phyloP scores from a whole-genome alignment of 2,329 filamentous ascomycete species.

The Fonsecaea monophora region DNA sequence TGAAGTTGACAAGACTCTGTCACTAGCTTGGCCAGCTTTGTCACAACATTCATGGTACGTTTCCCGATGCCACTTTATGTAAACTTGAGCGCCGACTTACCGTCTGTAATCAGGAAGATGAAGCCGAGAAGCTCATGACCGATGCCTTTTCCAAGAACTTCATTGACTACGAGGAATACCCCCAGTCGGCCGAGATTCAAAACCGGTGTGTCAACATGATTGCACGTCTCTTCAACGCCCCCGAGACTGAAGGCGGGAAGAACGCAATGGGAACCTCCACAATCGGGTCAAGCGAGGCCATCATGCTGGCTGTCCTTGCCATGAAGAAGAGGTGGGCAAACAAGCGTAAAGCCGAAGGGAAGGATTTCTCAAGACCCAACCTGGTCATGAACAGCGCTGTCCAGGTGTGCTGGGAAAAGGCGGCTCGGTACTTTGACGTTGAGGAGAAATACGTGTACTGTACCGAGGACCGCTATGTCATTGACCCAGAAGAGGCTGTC shows the following conservation, averaged over 20 bases:
- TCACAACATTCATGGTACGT: slow-evolving; percentile 91
- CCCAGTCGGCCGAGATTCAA: slow-evolving; percentile 81
- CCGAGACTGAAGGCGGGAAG: slow-evolving; percentile 60
- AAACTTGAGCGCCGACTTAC: slow-evolving; percentile 6
- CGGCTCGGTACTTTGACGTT: slow-evolving; percentile 85
- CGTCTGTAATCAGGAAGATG: slow-evolving; percentile 71
- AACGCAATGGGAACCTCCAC: slow-evolving; percentile 85
- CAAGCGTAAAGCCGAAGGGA: slow-evolving; percentile 80
- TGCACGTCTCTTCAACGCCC: slow-evolving; percentile 84
- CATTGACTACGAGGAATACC: slow-evolving; percentile 86
- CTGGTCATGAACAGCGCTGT: slow-evolving; percentile 96
- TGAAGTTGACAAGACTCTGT: slow-evolving; percentile 14
- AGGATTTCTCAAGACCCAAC: slow-evolving; percentile 81
- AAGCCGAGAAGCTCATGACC: slow-evolving; percentile 93
- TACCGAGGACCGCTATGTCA: slow-evolving; percentile 66
- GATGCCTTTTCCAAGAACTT: slow-evolving; percentile 96
- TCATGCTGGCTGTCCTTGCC: slow-evolving; percentile 66
- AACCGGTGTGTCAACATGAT: slow-evolving; percentile 94
- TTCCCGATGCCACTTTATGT: neutral
- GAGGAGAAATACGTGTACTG: slow-evolving; percentile 82
- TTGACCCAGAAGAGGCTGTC: slow-evolving; percentile 68
- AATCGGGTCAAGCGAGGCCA: slow-evolving; percentile 81
- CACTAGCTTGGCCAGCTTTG: slow-evolving; percentile 82
- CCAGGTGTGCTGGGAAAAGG: slow-evolving; percentile 97
- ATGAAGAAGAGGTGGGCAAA: slow-evolving; percentile 98